Evolutionary conservation across 129 eudicot species (phyloP), one percentile per base, ranked within the genome.

Genomic region (Smallanthus sonchifolius): DNA sequence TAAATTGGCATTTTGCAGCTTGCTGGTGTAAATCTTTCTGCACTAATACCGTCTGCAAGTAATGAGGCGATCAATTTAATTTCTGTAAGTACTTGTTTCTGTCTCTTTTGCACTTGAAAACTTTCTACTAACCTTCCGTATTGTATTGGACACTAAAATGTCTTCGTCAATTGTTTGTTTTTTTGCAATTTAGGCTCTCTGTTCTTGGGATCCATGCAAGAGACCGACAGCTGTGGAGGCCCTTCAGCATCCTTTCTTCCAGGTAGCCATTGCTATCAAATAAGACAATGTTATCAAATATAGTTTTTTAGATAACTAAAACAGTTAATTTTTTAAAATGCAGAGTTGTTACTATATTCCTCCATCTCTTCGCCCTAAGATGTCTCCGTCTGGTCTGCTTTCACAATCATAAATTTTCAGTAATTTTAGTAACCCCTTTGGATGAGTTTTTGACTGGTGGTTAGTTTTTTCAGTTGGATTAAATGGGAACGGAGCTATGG

Each of bases 191-290:
- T 69, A 93, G 98, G 83, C 95, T 40, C 95, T 93, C 37, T 93
- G 98, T 74, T 87, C 92, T 8, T 93, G 98, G 98, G 92, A 93
- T 73, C 98, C 98, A 34, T 72, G 84, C 77, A 90, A 87, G 85
- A 87, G 98, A 81, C 98, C 98, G 10, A 84, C 95, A 70, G 98
- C 95, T 61, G 60, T 72, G 32, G 95, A 90, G 82, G 98, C 84
- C 60, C 95, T 93, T 86, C 98, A 90, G 61, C 98, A 93, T 82
- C 94, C 96, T 45, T 92, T 92, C 83, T 92, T 92, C 80, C 96
- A 92, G 94, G 96, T 93, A 49, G 30, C n/a, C 62, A 16, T 24
- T 56, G 19, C 20, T 80, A 36, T 48, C 32, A 34, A 74, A 10
- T 73, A 47, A 10, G 59, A 38, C 67, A 57, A 36, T 11, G 47